These are phyloP conservation scores for Aspergillus aculeatinus DNA, from an alignment of 2,329 filamentous ascomycete species.

Conservation along the genomic window DNA sequence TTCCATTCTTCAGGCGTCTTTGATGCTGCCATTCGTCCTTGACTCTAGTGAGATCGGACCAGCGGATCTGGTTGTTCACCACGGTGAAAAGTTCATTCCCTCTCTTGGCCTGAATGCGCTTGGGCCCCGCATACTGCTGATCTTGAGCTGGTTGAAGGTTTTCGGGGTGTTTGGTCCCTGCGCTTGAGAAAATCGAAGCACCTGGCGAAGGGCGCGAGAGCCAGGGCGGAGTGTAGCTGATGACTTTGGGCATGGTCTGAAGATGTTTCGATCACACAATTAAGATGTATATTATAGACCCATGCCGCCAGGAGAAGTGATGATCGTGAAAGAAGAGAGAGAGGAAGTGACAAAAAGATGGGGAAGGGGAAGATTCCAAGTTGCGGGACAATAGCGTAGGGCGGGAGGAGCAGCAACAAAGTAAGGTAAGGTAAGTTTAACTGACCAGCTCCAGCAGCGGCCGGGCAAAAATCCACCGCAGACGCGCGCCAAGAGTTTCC, in stretches of 20 bases:
- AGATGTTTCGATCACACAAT: neutral
- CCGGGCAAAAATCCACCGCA: neutral
- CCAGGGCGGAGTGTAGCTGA: slow-evolving; percentile 83
- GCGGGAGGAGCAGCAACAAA: slow-evolving; percentile 1
- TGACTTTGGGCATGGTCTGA: slow-evolving; percentile 74
- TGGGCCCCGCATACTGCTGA: slow-evolving; percentile 39
- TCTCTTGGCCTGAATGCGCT: slow-evolving; percentile 70
- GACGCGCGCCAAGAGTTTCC: neutral
- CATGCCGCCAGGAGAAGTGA: neutral
- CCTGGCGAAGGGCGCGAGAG: slow-evolving; percentile 75
- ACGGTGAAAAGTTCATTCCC: slow-evolving; percentile 88
- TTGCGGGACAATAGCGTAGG: slow-evolving; percentile 17
- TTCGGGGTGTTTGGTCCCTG: slow-evolving; percentile 43
- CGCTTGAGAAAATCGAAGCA: slow-evolving; percentile 69
- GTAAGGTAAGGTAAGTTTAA: neutral
- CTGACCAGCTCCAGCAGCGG: slow-evolving; percentile 20
- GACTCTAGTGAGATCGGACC: slow-evolving; percentile 78
- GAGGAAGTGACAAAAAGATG: neutral
- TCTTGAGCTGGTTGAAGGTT: slow-evolving; percentile 16
- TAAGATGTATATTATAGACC: neutral
- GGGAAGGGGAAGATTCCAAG: neutral
- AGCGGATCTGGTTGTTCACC: slow-evolving; percentile 84
- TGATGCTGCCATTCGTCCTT: slow-evolving; percentile 61
- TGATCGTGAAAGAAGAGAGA: neutral
- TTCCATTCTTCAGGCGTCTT: slow-evolving; percentile 33